These are phyloP conservation scores for Vigna trinervia DNA, from an alignment of 306 rosid species.

Conservation along the genomic window DNA sequence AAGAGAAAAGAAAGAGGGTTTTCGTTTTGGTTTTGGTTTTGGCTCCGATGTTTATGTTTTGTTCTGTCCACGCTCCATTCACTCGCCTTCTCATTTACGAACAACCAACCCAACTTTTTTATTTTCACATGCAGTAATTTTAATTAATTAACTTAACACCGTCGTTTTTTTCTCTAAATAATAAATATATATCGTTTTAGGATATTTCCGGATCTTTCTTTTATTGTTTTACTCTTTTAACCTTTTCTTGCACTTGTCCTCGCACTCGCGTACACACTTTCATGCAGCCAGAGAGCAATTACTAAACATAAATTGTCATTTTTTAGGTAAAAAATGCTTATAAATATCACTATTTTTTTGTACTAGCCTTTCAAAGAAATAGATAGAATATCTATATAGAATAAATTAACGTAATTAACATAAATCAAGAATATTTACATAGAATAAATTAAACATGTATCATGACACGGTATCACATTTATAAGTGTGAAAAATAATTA, in stretches of 20 bases:
- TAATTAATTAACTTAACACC: background rate
- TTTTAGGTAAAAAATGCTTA: background rate
- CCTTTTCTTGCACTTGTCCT: background rate
- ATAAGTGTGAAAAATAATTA: no score
- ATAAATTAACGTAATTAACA: no score
- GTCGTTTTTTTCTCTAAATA: background rate
- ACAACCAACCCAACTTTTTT: constrained; percentile 50
- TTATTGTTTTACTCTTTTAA: background rate
- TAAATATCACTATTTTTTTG: background rate
- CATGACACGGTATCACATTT: no score
- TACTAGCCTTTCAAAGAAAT: background rate
- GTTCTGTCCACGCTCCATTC: background rate
- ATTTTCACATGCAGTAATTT: background rate
- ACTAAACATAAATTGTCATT: background rate
- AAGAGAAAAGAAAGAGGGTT: constrained; percentile 31
- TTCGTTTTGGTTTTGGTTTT: constrained; percentile 5
- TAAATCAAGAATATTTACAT: no score
- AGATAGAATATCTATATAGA: no score
- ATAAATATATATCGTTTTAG: background rate
- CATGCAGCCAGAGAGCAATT: background rate
- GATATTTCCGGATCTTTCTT: background rate
- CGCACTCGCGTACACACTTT: no score
- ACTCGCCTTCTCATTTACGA: constrained; percentile 48
- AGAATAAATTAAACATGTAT: no score
- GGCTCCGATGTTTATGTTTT: background rate